Conservation (phyloP, 2,329 filamentous ascomycete species). For the Thermoascus crustaceus region DNA sequence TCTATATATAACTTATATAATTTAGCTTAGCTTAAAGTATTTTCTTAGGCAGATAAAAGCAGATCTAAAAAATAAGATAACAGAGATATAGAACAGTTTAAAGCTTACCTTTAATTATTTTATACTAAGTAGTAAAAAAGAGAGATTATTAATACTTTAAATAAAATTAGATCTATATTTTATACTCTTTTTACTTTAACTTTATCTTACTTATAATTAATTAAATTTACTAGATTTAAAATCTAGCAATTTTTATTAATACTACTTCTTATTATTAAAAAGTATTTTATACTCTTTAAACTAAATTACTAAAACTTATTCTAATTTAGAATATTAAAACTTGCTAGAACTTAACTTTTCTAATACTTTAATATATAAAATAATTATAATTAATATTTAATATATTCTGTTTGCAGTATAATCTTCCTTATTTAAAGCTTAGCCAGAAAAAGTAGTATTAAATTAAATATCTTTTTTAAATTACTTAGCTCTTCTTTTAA, state of each 20-base stretch:
- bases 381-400: slow-evolving; percentile 2
- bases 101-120: slow-evolving; percentile 2
- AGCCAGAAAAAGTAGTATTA: slow-evolving; percentile 8
- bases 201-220: no score
- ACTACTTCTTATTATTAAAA: slow-evolving; percentile 9
- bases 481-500: slow-evolving; percentile 14
- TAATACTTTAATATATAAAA: slow-evolving; percentile 11
- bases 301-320: slow-evolving; percentile 7
- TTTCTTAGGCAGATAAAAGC: slow-evolving; percentile 9
- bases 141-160: background rate
- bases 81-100: background rate
- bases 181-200: no score
- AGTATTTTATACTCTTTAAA: slow-evolving; percentile 9
- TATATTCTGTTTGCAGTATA: background rate
- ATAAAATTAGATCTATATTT: no score
- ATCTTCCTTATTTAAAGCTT: slow-evolving; percentile 4
- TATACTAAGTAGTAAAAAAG: background rate
- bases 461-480: slow-evolving; percentile 12
- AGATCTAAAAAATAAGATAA: slow-evolving; percentile 4
- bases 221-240: no score
- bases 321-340: slow-evolving; percentile 11
- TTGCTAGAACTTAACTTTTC: slow-evolving; percentile 12
- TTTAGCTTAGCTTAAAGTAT: slow-evolving; percentile 9
- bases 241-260: slow-evolving; percentile 10
- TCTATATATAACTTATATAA: slow-evolving; percentile 9